Base-by-base conservation (phyloP, 139 green algal species). In the Chlorella sp. region DNA sequence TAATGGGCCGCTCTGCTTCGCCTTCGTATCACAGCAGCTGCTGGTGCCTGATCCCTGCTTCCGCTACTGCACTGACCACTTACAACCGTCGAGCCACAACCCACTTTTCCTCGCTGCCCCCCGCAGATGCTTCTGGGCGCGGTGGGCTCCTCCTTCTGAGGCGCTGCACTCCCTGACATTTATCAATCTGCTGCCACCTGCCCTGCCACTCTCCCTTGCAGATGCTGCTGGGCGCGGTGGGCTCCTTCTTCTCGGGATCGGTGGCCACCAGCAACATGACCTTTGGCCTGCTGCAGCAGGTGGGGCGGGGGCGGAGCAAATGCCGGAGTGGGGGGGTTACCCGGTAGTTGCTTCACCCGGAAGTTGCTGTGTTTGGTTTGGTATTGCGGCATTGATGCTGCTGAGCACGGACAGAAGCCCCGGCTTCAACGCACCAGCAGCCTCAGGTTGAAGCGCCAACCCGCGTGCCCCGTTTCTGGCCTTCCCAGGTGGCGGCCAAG, bases 141-240 rank as follows among this genome's bases (percentile, higher is more conserved):
- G 5, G 40, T 91, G 46, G 88, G 86, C 24, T 83, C 69, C 56
- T 90, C 90, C 73, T 90, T 91, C 73, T 90, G n/a, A n/a, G n/a
- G n/a, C n/a, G n/a, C n/a, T n/a, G n/a, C n/a, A n/a, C n/a, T n/a
- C n/a, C n/a, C n/a, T n/a, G n/a, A 11, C 46, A 54, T 19, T 54
- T 11, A 54, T 54, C 46, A 60, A 26, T 24, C 51, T 60, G 51
- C 51, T 24, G 51, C 51, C 16, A 3, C 9, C 24, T 60, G 51
- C 51, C 11, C 51, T 60, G 46, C 7, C n/a, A 54, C 46, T 7
- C 8, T 54, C 46, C 46, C 8, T 7, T 54, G 51, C 51, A 60
- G 51, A 74, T 72, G 14, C 64, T 88, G 38, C 73, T 91, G 54
- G 88, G 88, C 7, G 86, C 85, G 5, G 40, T 91, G 46, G 88